Conservation (phyloP, 768 basidiomycete species). For the Boletus subcaerulescens region DNA sequence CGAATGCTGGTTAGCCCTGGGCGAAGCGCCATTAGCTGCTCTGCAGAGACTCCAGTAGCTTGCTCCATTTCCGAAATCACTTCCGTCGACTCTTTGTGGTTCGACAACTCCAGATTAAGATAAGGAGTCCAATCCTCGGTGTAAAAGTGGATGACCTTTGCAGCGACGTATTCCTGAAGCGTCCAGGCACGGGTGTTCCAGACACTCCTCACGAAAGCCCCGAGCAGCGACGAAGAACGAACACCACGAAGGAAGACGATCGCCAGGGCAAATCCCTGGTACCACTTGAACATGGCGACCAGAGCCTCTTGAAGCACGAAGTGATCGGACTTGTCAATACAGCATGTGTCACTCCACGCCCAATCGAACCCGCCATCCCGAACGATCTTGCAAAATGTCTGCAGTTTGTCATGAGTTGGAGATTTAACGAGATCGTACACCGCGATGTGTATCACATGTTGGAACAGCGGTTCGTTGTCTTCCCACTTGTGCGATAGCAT, state of each 20-base stretch:
- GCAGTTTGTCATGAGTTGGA: neutral
- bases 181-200: neutral
- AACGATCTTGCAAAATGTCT: neutral
- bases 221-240: neutral
- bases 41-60: neutral
- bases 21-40: neutral
- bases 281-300: neutral
- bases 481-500: neutral
- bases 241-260: neutral
- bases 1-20: neutral
- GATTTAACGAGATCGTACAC: neutral
- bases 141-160: neutral
- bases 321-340: neutral
- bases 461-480: neutral
- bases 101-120: neutral
- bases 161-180: neutral
- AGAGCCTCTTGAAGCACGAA: neutral
- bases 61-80: neutral
- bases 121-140: neutral
- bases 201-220: neutral
- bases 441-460: neutral
- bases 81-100: neutral
- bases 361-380: neutral
- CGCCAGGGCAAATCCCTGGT: neutral
- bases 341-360: neutral